These are phyloP conservation scores for Malassezia dermatis DNA, from an alignment of 1,284 basidiomycete genomes.

Conservation along the genomic window DNA sequence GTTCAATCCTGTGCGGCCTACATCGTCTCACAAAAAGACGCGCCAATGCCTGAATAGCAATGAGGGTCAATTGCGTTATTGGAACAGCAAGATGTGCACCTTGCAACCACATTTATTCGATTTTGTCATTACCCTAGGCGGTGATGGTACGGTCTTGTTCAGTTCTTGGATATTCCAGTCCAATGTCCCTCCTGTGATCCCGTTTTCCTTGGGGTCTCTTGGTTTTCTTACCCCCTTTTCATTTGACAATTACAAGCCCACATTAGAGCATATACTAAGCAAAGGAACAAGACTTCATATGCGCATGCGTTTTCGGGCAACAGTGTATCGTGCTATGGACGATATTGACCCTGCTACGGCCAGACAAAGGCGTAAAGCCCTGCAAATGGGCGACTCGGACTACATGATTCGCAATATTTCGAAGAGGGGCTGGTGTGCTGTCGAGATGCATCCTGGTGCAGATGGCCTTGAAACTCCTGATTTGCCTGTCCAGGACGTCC, in stretches of 20 bases:
- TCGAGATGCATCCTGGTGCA: conserved; percentile 26
- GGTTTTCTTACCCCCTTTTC: conserved; percentile 98
- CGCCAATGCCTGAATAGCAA: conserved; percentile 7
- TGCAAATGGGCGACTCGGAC: conserved; percentile 39
- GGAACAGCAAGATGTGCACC: conserved; percentile 94
- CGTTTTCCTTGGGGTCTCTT: conserved; percentile 94
- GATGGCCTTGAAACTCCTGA: conserved; percentile 3
- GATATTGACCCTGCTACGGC: not conserved
- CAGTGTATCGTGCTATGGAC: conserved; percentile 60
- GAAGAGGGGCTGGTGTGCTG: conserved; percentile 38
- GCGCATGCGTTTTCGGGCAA: conserved; percentile 97
- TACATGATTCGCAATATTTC: conserved; percentile 41
- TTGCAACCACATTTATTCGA: conserved; percentile 86
- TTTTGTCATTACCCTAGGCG: conserved; percentile 85
- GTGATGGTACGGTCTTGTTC: conserved; percentile 95
- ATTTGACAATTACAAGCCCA: conserved; percentile 72
- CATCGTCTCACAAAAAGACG: conserved; percentile 18
- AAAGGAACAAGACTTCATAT: conserved; percentile 92
- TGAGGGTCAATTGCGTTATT: conserved; percentile 85
- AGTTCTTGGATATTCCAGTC: conserved; percentile 98
- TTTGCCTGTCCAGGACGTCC: conserved; percentile 64
- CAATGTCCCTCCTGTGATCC: conserved; percentile 91
- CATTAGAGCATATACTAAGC: conserved; percentile 81
- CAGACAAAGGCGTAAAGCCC: conserved; percentile 21
- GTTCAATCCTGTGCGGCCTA: conserved; percentile 58